These are phyloP conservation scores for Glycyrrhiza uralensis DNA, from an alignment of 306 rosid genomes.

Conservation along the genomic window DNA sequence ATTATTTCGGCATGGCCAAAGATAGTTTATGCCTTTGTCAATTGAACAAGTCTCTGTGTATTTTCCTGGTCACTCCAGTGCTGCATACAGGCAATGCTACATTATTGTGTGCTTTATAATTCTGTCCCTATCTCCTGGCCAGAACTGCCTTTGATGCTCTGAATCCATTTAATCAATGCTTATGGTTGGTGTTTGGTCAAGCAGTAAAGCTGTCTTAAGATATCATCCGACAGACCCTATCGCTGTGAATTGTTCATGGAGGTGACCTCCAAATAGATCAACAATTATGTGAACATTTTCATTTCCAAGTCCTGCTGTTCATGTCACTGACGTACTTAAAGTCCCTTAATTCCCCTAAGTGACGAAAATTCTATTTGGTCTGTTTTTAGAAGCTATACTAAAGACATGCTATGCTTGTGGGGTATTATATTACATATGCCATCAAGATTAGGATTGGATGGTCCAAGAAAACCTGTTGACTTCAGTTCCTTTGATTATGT, in stretches of 20 bases:
- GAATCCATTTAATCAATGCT: not conserved
- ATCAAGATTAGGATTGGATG: not conserved
- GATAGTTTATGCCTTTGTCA: slow-evolving; percentile 10
- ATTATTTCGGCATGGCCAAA: slow-evolving; percentile 3
- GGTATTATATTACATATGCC: not conserved
- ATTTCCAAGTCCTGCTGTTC: not conserved
- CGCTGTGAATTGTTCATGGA: not conserved
- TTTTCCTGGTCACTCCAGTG: not conserved
- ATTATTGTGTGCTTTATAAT: not conserved
- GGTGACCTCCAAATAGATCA: not conserved
- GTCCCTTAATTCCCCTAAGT: not conserved
- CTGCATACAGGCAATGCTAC: not conserved
- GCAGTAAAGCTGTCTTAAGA: slow-evolving; percentile 9
- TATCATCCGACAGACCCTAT: slow-evolving; percentile 1
- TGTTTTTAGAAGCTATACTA: not conserved
- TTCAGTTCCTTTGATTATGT: slow-evolving; percentile 3
- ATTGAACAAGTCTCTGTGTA: not conserved
- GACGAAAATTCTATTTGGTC: not conserved
- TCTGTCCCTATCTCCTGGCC: not conserved
- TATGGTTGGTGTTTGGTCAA: not conserved
- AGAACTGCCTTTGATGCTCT: not conserved
- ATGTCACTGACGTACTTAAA: not conserved
- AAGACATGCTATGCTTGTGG: not conserved
- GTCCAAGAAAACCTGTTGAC: not conserved
- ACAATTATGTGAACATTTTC: not conserved